Conservation (phyloP, 805 yeast species). For the Schwanniomyces vanrijiae region DNA sequence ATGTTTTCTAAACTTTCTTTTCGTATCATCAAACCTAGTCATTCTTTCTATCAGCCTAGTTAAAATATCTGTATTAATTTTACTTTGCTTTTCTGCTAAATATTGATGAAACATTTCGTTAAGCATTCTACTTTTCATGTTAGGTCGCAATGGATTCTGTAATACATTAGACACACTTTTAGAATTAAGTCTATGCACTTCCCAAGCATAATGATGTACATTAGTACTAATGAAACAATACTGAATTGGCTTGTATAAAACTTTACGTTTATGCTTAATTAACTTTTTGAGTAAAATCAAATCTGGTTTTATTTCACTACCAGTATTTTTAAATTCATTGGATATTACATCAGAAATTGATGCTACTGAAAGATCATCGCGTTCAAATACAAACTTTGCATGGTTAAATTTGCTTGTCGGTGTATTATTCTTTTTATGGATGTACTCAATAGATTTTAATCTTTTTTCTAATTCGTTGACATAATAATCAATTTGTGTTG, state of each 20-base stretch:
- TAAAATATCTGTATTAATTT: conserved; percentile 11
- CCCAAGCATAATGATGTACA: conserved; percentile 14
- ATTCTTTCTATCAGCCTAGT: conserved; percentile 14
- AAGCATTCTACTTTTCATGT: not conserved
- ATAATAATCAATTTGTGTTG: conserved; percentile 8
- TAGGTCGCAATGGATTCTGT: not conserved
- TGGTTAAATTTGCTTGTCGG: conserved; percentile 2
- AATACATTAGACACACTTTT: conserved; percentile 2
- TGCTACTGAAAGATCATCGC: conserved; percentile 4
- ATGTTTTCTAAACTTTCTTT: conserved; percentile 12
- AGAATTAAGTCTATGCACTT: conserved; percentile 6
- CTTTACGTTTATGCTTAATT: conserved; percentile 13
- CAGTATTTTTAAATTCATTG: not conserved
- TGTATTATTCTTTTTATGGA: not conserved
- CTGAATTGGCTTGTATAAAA: conserved; percentile 23
- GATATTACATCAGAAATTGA: not conserved
- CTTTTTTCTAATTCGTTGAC: conserved; percentile 5
- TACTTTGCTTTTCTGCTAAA: conserved; percentile 9
- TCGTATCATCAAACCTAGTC: conserved; percentile 15
- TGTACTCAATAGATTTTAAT: not conserved
- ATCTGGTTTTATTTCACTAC: not conserved
- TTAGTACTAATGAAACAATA: conserved; percentile 18
- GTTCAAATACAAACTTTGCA: conserved; percentile 3
- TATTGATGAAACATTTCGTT: conserved; percentile 8
- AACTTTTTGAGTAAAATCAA: conserved; percentile 8